Evolutionary conservation across 169 alveolate species (phyloP).

Genomic region (Plasmodium inui): DNA sequence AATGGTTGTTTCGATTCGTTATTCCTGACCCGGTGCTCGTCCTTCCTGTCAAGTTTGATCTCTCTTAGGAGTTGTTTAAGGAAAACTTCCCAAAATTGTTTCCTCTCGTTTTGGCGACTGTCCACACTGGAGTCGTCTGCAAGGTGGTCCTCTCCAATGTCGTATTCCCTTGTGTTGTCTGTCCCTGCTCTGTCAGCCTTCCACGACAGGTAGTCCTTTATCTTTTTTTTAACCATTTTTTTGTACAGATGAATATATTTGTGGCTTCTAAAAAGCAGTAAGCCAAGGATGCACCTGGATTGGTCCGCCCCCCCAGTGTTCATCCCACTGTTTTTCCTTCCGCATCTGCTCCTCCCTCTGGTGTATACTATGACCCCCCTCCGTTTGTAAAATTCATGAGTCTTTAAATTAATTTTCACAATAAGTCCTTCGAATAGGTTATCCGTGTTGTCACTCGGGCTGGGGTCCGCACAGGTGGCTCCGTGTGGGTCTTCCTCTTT

Average conservation of each 20-base stretch:
- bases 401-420: constrained; percentile 58
- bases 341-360: neutral
- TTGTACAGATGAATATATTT: constrained; percentile 20
- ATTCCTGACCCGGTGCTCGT: neutral
- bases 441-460: constrained; percentile 1
- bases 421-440: constrained; percentile 50
- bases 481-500: neutral
- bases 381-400: constrained; percentile 55
- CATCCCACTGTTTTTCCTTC: neutral
- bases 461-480: neutral
- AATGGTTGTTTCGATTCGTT: constrained; percentile 1
- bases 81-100: neutral
- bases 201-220: constrained; percentile 1
- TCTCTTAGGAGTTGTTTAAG: neutral
- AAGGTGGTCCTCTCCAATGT: neutral
- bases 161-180: neutral
- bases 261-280: constrained; percentile 19
- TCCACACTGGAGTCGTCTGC: neutral
- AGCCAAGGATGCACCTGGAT: constrained; percentile 1
- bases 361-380: neutral
- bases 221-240: constrained; percentile 15
- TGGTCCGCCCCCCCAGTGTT: neutral
- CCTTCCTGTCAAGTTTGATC: neutral
- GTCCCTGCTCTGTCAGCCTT: neutral
- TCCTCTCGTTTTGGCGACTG: neutral